phyloP scores from a whole-genome alignment of 352 stramenopile species.

The Blastocystis sp. region DNA sequence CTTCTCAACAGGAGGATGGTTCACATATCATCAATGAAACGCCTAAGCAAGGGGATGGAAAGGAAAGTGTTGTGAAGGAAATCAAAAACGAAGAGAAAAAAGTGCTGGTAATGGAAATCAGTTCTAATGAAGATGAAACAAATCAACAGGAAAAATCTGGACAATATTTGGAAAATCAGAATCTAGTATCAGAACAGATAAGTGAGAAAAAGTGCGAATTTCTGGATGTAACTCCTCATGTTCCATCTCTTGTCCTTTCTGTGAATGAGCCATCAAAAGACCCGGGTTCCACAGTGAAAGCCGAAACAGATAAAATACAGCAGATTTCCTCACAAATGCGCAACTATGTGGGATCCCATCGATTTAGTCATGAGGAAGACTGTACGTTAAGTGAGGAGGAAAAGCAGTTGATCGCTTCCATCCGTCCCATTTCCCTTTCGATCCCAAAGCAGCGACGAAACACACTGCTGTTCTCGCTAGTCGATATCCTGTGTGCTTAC shows the following conservation, averaged over 20 bases:
- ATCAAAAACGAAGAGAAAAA: background rate
- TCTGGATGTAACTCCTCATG: background rate
- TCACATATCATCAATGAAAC: background rate
- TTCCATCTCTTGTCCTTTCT: background rate
- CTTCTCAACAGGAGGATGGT: background rate
- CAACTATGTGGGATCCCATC: background rate
- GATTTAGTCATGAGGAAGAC: slow-evolving; percentile 40
- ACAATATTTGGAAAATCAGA: background rate
- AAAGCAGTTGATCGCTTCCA: slow-evolving; percentile 63
- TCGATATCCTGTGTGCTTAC: slow-evolving; percentile 88
- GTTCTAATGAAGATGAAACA: background rate
- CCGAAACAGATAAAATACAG: background rate
- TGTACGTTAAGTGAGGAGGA: slow-evolving; percentile 1
- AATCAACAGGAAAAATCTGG: background rate
- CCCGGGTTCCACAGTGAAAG: background rate
- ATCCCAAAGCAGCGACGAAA: slow-evolving; percentile 57
- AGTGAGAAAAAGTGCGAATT: background rate
- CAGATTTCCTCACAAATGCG: background rate
- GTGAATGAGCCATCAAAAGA: background rate
- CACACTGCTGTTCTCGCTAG: slow-evolving; percentile 72
- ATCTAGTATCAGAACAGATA: background rate
- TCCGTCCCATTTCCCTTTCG: slow-evolving; percentile 20
- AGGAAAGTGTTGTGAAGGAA: background rate
- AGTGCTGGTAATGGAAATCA: background rate
- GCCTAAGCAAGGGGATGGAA: background rate